phyloP scores from a whole-genome alignment of 805 yeast species.

The Saturnispora ahearnii region DNA sequence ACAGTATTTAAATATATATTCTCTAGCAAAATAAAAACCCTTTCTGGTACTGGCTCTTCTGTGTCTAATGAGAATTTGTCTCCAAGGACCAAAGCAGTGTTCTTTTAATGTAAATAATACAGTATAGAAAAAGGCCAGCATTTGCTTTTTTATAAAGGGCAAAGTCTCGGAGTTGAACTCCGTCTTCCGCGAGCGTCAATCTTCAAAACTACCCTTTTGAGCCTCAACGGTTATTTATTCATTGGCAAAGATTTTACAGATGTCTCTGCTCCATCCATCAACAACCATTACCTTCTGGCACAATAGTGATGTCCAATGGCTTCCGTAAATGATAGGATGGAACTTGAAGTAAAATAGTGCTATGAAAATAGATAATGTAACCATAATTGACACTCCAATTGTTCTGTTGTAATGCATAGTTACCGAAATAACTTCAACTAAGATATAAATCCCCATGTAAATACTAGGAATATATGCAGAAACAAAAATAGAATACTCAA shows the following conservation, averaged over 20 bases:
- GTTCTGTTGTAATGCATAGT: slow-evolving; percentile 24
- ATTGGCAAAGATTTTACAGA: slow-evolving; percentile 8
- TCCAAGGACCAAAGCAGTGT: background rate
- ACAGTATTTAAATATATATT: background rate
- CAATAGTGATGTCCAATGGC: slow-evolving; percentile 33
- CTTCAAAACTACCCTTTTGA: slow-evolving; percentile 2
- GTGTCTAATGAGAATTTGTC: background rate
- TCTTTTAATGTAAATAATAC: too few species aligned
- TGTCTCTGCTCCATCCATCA: slow-evolving; percentile 12
- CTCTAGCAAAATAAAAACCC: background rate
- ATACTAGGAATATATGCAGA: slow-evolving; percentile 44
- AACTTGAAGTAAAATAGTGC: slow-evolving; percentile 24
- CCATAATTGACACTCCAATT: slow-evolving; percentile 24
- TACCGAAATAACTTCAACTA: slow-evolving; percentile 38
- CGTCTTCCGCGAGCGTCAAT: background rate
- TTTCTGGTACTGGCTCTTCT: background rate
- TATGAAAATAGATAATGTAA: slow-evolving; percentile 16
- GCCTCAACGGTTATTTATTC: background rate
- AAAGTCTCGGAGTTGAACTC: background rate
- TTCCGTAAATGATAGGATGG: slow-evolving; percentile 40
- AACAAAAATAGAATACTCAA: slow-evolving; percentile 32
- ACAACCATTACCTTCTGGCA: slow-evolving; percentile 27
- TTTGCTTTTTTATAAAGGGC: background rate
- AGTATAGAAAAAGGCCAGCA: too few species aligned
- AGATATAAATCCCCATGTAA: slow-evolving; percentile 38